Evolutionary conservation across 371 early-diverging fungal genomes (phyloP), one percentile per base, ranked within the genome.

Genomic region (Quaeritorhiza haematococci): DNA sequence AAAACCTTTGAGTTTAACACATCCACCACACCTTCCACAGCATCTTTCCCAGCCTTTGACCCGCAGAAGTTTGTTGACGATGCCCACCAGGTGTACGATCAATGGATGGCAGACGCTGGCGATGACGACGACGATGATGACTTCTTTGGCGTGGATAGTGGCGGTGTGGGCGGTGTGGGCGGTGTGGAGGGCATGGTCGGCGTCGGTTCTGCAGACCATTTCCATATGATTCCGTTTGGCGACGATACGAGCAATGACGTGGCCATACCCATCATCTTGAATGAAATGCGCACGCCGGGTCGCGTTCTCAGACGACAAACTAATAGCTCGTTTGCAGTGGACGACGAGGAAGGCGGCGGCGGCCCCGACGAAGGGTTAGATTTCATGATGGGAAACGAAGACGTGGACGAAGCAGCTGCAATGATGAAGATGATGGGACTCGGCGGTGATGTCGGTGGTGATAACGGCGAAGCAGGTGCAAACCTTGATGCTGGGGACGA

Each of bases 1-100:
- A 80, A 83, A 46, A 64, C 60, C 13, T 84, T 80, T 57, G 74
- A 82, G 28, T 86, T 87, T 55, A 72, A 69, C 54, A 64, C 74
- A 52, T 41, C 46, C 17, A 32, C 26, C 2, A 21, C 34, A 17
- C 43, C 46, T 15, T 21, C 26, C 2, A 21, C 34, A 17, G 30
- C 57, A 13, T 48, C 26, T 29, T 29, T n/a, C 38, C 46, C 27
- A 21, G 51, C 60, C 8, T 62, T 63, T n/a, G 66, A 71, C 19
- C 46, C 32, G 0, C 48, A 52, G 13, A 54, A 53, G 33, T 30
- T 44, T 23, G 21, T 52, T 44, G 35, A 46, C 28, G 55, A 49
- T 26, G 28, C n/a, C n/a, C 46, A 49, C 26, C 50, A 49, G 10
- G 27, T 54, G 7, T 49, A 55, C 33, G 35, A 32, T 6, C 38